These are phyloP conservation scores for Hyphopichia khmerensis DNA, from an alignment of 1,139 yeast species.

Conservation along the genomic window DNA sequence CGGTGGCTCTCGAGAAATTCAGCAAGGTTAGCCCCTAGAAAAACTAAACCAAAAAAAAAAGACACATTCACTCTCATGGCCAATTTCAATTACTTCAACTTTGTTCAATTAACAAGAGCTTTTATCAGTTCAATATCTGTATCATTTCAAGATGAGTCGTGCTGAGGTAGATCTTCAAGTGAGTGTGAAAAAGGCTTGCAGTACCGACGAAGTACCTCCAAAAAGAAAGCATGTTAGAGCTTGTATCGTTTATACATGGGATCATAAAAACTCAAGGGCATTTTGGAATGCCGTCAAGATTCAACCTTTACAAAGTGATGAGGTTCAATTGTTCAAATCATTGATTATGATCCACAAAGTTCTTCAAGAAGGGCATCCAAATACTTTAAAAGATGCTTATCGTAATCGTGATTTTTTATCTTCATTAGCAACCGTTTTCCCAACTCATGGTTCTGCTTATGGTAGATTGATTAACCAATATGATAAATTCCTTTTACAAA, in stretches of 20 bases:
- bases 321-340: conserved; percentile 84
- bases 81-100: not conserved
- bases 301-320: conserved; percentile 79
- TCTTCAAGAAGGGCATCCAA: conserved; percentile 94
- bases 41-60: not conserved
- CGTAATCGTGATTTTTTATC: conserved; percentile 54
- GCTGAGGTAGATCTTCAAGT: conserved; percentile 62
- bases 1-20: not conserved
- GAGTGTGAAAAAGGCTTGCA: conserved; percentile 83
- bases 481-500: conserved; percentile 65
- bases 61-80: not conserved
- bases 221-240: conserved; percentile 94
- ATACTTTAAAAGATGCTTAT: conserved; percentile 79
- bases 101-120: not conserved
- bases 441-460: conserved; percentile 51
- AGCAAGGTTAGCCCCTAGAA: not conserved
- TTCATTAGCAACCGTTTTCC: conserved; percentile 43
- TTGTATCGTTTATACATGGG: conserved; percentile 96
- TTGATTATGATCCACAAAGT: conserved; percentile 86
- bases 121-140: not conserved
- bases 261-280: conserved; percentile 80
- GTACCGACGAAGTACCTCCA: conserved; percentile 86
- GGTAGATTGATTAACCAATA: conserved; percentile 79
- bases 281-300: conserved; percentile 85
- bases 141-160: conserved; percentile 35